These are phyloP conservation scores for Phytopythium boreale DNA, from an alignment of 352 stramenopile species.

Conservation along the genomic window DNA sequence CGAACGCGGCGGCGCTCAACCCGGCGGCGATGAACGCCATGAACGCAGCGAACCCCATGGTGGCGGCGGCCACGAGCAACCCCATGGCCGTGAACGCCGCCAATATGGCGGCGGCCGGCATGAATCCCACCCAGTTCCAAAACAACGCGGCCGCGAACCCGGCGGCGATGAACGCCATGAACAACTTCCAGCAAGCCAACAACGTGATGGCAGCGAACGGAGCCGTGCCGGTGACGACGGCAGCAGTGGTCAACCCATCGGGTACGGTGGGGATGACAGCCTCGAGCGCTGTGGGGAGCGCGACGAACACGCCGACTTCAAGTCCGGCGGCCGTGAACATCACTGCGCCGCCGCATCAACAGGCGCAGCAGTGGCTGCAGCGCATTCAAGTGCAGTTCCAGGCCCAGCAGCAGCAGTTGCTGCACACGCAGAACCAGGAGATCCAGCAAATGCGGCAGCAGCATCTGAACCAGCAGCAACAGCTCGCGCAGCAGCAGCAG, in stretches of 20 bases:
- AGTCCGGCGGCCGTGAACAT: conserved; percentile 21
- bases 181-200: conserved; percentile 49
- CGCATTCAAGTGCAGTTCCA: conserved; percentile 82
- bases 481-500: conserved; percentile 66
- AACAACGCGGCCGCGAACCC: conserved; percentile 28
- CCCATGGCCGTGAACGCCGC: conserved; percentile 12
- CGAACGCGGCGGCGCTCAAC: conserved; percentile 13
- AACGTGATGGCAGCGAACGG: conserved; percentile 23
- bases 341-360: conserved; percentile 48
- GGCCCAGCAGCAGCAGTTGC: conserved; percentile 65
- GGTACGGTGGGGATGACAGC: conserved; percentile 24
- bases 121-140: conserved; percentile 42
- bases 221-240: conserved; percentile 12
- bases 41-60: conserved; percentile 10
- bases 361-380: conserved; percentile 80
- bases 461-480: conserved; percentile 74
- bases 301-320: conserved; percentile 19
- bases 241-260: conserved; percentile 26
- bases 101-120: conserved; percentile 7
- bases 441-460: conserved; percentile 73
- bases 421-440: conserved; percentile 77
- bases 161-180: conserved; percentile 29
- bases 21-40: conserved; percentile 27
- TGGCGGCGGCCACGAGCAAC: conserved; percentile 12
- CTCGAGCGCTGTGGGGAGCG: conserved; percentile 13